Evolutionary conservation across 176 grass and related monocot genomes (phyloP), one percentile per base, ranked within the genome.

Genomic region (Oryza brachyantha): DNA sequence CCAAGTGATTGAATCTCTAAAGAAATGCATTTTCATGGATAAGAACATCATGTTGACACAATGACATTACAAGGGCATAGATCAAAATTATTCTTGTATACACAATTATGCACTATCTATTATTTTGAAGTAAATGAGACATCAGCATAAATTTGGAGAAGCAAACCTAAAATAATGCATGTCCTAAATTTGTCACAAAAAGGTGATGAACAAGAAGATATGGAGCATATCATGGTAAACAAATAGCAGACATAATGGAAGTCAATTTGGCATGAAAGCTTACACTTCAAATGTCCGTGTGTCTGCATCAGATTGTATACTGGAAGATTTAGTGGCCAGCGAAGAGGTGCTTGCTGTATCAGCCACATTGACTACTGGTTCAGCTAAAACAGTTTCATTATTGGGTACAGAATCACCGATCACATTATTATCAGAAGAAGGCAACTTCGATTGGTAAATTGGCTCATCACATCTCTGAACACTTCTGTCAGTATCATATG

Each of bases 261-360:
- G 38, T 74, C 64, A 64, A 27, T 76, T 80, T 62, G 25, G 45
- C 35, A 80, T 71, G 42, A 54, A 86, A 73, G 76, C 92, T 94
- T 94, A 94, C 92, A 81, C 60, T 85, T 91, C 84, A 84, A 11
- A 76, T 73, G 79, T 64, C 29, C 70, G 76, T 36, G 43, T 74
- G 27, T 91, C 88, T 66, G 72, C 92, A 75, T 94, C 92, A 3
- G 83, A 86, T 22, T 86, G 83, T 70, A 91, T 57, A 80, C 88
- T 83, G 8, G 88, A 91, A 59, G 79, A 86, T 75, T 86, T 91
- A 64, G 83, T 86, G 68, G 83, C 83, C 75, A 71, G 42, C 10
- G 88, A 91, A 60, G 85, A 83, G 70, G 36, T 81, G 73, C 85
- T 94, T 91, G 85, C 40, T 50, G 76, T 73, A 64, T 87, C 84